These are phyloP conservation scores for Quercus aquifolioides DNA, from an alignment of 306 rosid genomes.

Conservation along the genomic window DNA sequence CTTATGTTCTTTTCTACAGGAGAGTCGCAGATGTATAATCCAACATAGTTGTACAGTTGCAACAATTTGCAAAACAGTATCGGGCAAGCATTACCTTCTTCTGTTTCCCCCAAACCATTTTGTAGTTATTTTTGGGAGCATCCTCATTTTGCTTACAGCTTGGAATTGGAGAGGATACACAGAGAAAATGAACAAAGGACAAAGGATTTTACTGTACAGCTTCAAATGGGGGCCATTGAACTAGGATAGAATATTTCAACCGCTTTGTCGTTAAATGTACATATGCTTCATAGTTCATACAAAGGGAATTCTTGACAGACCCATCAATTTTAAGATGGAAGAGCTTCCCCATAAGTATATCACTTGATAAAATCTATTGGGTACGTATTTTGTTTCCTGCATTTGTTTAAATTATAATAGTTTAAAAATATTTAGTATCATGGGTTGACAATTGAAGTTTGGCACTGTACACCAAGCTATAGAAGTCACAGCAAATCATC, in stretches of 20 bases:
- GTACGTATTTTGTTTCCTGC: neutral
- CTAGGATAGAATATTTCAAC: slow-evolving; percentile 16
- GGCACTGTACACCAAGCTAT: neutral
- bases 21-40: slow-evolving; percentile 44
- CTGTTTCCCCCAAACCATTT: neutral
- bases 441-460: neutral
- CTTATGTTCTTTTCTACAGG: slow-evolving; percentile 83
- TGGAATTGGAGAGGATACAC: slow-evolving; percentile 18
- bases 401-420: neutral
- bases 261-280: slow-evolving; percentile 22
- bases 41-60: slow-evolving; percentile 26
- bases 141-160: neutral
- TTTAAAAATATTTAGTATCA: neutral
- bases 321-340: slow-evolving; percentile 14
- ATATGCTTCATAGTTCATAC: slow-evolving; percentile 13
- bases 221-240: slow-evolving; percentile 31
- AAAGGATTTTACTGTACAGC: slow-evolving; percentile 36
- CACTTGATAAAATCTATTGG: neutral
- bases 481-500: neutral
- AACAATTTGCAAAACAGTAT: slow-evolving; percentile 23
- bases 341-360: neutral
- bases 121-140: slow-evolving; percentile 1
- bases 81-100: neutral
- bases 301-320: neutral
- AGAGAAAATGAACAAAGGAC: slow-evolving; percentile 19